Evolutionary conservation across 441 rosid species (phyloP).

Genomic region (Jatropha multifida): DNA sequence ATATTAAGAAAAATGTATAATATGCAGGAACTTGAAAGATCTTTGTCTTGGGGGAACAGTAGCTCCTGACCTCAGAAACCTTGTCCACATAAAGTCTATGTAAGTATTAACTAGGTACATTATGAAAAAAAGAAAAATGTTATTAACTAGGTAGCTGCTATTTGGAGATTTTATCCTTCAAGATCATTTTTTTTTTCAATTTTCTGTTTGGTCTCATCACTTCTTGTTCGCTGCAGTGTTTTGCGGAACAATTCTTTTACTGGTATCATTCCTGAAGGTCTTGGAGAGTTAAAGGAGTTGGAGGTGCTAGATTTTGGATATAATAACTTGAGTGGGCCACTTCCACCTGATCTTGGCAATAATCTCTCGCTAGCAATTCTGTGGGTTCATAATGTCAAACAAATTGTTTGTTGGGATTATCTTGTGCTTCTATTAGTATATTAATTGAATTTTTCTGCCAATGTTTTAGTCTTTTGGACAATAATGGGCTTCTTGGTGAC

Average conservation of each 20-base stretch:
- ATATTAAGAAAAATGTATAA: slow-evolving; percentile 6
- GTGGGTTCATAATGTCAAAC: slow-evolving; percentile 34
- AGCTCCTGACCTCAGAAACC: slow-evolving; percentile 64
- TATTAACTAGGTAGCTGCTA: neutral
- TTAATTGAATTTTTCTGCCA: slow-evolving; percentile 2
- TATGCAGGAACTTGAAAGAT: slow-evolving; percentile 66
- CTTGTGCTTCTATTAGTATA: slow-evolving; percentile 12
- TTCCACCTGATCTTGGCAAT: slow-evolving; percentile 45
- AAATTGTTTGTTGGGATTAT: slow-evolving; percentile 15
- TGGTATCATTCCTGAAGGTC: slow-evolving; percentile 72
- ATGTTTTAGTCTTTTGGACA: slow-evolving; percentile 49
- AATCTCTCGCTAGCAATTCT: slow-evolving; percentile 47
- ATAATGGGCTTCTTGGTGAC: slow-evolving; percentile 43
- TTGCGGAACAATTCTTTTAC: slow-evolving; percentile 83
- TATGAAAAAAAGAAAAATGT: too few relatives aligned
- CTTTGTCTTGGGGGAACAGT: slow-evolving; percentile 72
- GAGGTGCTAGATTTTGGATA: slow-evolving; percentile 81
- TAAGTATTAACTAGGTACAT: slow-evolving; percentile 38
- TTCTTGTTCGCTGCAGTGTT: slow-evolving; percentile 49
- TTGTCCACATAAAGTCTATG: slow-evolving; percentile 64
- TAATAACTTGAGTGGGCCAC: slow-evolving; percentile 70
- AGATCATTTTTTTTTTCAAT: neutral
- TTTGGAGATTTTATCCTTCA: slow-evolving; percentile 11
- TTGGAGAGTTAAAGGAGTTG: slow-evolving; percentile 64
- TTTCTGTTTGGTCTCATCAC: neutral